A percentile compares a stretch with the other conserved stretches of the same genome.
Evolutionary conservation across 768 basidiomycete species (phyloP).

Genomic region (Lactarius pseudohatsudake): DNA sequence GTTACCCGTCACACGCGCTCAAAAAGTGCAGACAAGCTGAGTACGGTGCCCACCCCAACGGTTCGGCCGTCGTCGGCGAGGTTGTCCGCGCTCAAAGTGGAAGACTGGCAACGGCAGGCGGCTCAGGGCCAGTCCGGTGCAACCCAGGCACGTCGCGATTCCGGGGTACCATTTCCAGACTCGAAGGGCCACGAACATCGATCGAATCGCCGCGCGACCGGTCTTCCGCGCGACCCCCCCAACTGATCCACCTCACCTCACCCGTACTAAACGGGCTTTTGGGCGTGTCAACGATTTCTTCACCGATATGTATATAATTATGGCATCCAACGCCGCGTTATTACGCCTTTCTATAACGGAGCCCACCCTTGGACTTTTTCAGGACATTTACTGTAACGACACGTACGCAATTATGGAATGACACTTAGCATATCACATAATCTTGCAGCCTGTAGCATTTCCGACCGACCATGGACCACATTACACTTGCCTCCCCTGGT

Average conservation of each 20-base stretch:
- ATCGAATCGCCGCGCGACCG: slow-evolving; percentile 37
- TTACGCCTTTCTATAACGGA: slow-evolving; percentile 18
- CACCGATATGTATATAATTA: slow-evolving; percentile 24
- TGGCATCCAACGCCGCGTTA: slow-evolving; percentile 22
- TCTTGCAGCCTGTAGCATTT: slow-evolving; percentile 10
- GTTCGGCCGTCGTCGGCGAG: slow-evolving; percentile 53
- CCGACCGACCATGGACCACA: slow-evolving; percentile 14
- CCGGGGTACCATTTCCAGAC: slow-evolving; percentile 61
- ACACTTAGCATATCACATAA: slow-evolving; percentile 22
- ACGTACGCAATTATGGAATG: slow-evolving; percentile 18
- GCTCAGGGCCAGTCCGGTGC: slow-evolving; percentile 36
- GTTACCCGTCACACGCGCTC: slow-evolving; percentile 46
- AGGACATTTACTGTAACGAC: slow-evolving; percentile 20
- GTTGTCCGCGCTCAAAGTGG: slow-evolving; percentile 75
- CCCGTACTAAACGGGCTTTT: slow-evolving; percentile 7
- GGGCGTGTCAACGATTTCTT: slow-evolving; percentile 12
- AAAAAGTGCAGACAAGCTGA: slow-evolving; percentile 63
- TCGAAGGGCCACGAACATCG: slow-evolving; percentile 35
- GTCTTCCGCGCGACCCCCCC: slow-evolving; percentile 42
- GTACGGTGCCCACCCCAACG: slow-evolving; percentile 35
- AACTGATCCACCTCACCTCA: slow-evolving; percentile 30
- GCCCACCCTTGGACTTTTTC: slow-evolving; percentile 12
- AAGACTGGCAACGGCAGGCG: slow-evolving; percentile 81
- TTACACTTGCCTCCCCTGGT: background rate
- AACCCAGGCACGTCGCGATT: slow-evolving; percentile 32